phyloP scores from a whole-genome alignment of 1,139 yeast species.

The Pichia sp. region DNA sequence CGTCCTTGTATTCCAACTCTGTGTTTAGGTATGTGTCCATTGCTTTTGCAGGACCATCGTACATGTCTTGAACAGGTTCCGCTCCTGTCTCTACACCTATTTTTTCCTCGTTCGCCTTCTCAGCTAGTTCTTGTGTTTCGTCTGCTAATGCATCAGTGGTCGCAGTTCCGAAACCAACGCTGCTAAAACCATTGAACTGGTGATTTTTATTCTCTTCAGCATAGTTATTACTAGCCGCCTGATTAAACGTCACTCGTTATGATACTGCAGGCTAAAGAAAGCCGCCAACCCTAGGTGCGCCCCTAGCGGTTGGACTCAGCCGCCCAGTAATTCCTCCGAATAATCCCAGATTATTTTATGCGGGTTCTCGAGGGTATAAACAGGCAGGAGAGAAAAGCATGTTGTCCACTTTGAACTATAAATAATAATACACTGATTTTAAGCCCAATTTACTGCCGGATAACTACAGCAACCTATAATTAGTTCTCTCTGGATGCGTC shows the following conservation, averaged over 20 bases:
- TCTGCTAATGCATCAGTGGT: neutral
- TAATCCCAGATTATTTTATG: neutral
- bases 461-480: neutral
- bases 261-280: neutral
- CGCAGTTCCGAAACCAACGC: neutral
- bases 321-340: neutral
- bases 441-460: neutral
- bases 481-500: neutral
- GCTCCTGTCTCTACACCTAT: neutral
- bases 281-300: neutral
- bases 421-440: neutral
- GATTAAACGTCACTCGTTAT: neutral
- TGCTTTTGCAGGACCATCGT: slow-evolving; percentile 56
- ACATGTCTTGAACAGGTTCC: slow-evolving; percentile 11
- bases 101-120: slow-evolving; percentile 14
- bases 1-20: slow-evolving; percentile 64
- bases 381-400: neutral
- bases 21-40: slow-evolving; percentile 64
- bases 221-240: neutral
- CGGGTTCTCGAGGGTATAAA: neutral
- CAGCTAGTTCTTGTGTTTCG: too few relatives aligned
- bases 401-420: neutral
- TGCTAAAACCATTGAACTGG: neutral
- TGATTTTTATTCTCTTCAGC: neutral
- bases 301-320: neutral